Evolutionary conservation across 208 protist species (phyloP).

Genomic region (Leishmania mexicana): DNA sequence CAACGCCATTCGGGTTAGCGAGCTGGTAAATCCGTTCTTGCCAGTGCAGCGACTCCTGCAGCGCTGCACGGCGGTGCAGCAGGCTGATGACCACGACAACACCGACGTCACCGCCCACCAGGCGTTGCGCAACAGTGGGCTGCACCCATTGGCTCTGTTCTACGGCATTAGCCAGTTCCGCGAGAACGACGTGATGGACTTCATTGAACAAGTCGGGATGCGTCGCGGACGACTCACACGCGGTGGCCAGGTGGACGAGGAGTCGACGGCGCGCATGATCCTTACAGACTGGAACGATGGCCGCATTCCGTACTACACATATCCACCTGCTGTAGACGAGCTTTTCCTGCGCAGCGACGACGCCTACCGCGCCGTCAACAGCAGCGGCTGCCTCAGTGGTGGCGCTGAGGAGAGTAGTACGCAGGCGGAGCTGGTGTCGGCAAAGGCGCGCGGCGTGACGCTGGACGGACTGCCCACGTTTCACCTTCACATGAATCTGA

Average conservation of each 20-base stretch:
- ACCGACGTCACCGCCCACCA: slow-evolving; percentile 32
- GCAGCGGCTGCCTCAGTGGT: not conserved
- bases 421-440: slow-evolving; percentile 52
- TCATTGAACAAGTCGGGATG: slow-evolving; percentile 81
- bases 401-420: slow-evolving; percentile 21
- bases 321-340: slow-evolving; percentile 80
- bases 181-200: slow-evolving; percentile 79
- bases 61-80: slow-evolving; percentile 65
- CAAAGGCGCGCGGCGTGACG: slow-evolving; percentile 47
- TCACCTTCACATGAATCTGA: slow-evolving; percentile 64
- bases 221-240: slow-evolving; percentile 83
- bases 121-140: slow-evolving; percentile 13
- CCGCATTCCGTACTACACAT: slow-evolving; percentile 96
- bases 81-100: slow-evolving; percentile 53
- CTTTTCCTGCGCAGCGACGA: slow-evolving; percentile 44
- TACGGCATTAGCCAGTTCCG: slow-evolving; percentile 81
- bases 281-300: slow-evolving; percentile 96
- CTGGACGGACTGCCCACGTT: slow-evolving; percentile 89
- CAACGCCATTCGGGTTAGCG: slow-evolving; percentile 95
- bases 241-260: slow-evolving; percentile 90
- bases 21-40: slow-evolving; percentile 92
- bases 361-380: slow-evolving; percentile 24
- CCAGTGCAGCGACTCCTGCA: slow-evolving; percentile 92
- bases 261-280: slow-evolving; percentile 92
- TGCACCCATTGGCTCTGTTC: slow-evolving; percentile 84